These are phyloP conservation scores for Chlorella sp. DNA, from an alignment of 139 green algal genomes.

Conservation along the genomic window DNA sequence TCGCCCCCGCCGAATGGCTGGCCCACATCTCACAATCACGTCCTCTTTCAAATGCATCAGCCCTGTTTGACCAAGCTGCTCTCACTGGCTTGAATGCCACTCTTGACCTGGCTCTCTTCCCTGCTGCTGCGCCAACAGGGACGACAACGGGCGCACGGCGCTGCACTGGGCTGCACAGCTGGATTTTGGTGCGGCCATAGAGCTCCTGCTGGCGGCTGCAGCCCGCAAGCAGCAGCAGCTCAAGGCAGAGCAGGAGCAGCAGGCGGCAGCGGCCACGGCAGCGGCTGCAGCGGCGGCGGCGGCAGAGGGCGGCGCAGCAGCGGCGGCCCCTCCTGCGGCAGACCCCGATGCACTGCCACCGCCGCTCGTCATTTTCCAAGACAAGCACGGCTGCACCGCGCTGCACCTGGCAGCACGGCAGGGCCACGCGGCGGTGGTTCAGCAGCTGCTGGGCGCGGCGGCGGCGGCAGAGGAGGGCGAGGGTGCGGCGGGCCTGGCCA, in stretches of 20 bases:
- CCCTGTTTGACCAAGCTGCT: neutral
- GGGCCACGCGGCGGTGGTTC: constrained; percentile 25
- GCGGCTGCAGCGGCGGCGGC: constrained; percentile 16
- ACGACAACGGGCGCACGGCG: constrained; percentile 78
- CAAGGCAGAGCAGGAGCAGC: neutral
- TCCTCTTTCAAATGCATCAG: neutral
- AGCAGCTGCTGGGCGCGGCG: constrained; percentile 24
- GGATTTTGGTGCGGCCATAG: constrained; percentile 38
- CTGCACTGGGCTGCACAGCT: constrained; percentile 81
- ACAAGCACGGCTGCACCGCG: constrained; percentile 74
- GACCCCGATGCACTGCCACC: neutral
- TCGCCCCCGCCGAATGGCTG: neutral
- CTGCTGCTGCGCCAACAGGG: constrained; percentile 48
- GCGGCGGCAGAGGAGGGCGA: neutral
- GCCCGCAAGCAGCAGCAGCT: constrained; percentile 6
- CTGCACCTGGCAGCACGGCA: constrained; percentile 72
- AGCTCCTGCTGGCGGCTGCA: constrained; percentile 46
- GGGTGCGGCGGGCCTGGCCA: neutral
- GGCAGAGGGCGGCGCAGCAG: neutral
- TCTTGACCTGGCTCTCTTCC: neutral
- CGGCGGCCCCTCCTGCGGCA: neutral
- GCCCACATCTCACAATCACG: neutral
- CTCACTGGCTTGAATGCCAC: neutral
- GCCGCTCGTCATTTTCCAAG: constrained; percentile 46
- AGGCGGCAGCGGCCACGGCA: neutral